phyloP scores from a whole-genome alignment of 2,329 filamentous ascomycete species.

The Aspergillus tanneri region DNA sequence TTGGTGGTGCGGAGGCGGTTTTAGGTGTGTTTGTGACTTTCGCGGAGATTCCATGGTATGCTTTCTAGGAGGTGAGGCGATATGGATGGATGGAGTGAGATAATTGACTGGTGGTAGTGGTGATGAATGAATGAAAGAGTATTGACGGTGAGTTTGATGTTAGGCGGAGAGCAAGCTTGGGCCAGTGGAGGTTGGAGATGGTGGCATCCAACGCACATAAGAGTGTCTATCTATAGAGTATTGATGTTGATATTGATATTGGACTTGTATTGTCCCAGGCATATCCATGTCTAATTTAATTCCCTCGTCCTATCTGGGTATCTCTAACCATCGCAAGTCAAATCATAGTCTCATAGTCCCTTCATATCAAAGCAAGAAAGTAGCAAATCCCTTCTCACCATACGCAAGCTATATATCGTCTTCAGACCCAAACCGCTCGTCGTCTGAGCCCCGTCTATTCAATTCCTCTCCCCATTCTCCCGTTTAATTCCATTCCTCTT shows the following conservation, averaged over 20 bases:
- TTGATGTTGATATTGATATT: slow-evolving; percentile 1
- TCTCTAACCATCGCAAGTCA: slow-evolving; percentile 9
- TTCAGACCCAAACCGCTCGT: slow-evolving; percentile 6
- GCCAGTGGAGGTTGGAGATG: too few species aligned
- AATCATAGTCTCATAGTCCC: background rate
- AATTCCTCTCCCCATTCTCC: slow-evolving; percentile 13
- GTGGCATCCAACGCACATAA: too few species aligned
- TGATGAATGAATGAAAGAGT: too few species aligned
- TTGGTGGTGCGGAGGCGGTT: slow-evolving; percentile 14
- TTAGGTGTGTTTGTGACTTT: background rate
- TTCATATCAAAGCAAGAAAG: background rate
- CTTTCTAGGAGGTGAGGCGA: too few species aligned
- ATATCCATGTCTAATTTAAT: background rate
- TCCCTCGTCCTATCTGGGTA: slow-evolving; percentile 13
- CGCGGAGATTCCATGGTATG: background rate
- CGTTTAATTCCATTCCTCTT: slow-evolving; percentile 59
- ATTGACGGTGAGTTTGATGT: too few species aligned
- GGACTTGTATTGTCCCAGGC: background rate
- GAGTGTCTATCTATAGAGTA: background rate
- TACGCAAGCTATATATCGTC: slow-evolving; percentile 1
- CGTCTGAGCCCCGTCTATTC: slow-evolving; percentile 12
- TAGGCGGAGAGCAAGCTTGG: too few species aligned
- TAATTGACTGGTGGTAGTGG: too few species aligned
- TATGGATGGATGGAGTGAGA: too few species aligned
- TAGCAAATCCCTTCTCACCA: too few species aligned